These are phyloP conservation scores for Cytospora paraplurivora DNA, from an alignment of 2,329 filamentous ascomycete species.

Conservation along the genomic window DNA sequence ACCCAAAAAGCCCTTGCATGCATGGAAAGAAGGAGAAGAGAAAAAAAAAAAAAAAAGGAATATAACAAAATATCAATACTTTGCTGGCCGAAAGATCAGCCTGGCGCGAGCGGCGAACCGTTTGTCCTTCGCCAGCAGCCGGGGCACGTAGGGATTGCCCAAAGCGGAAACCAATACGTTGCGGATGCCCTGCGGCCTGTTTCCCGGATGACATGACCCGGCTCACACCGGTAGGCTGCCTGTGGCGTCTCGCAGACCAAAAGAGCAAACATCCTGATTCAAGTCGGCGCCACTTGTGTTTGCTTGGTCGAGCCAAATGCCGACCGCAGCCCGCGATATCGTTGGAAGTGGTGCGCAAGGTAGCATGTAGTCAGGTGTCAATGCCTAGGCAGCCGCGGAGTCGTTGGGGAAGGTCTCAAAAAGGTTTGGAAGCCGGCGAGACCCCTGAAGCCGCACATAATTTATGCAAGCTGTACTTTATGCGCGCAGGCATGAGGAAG, in stretches of 20 bases:
- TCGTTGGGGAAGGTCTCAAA: not conserved
- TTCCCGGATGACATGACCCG: not conserved
- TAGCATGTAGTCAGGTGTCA: not conserved
- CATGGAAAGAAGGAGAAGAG: no score
- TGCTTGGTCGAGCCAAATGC: not conserved
- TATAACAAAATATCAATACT: not conserved
- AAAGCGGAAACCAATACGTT: not conserved
- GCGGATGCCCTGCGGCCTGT: not conserved
- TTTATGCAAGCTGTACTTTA: not conserved
- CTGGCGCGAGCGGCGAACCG: no score
- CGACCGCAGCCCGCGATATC: not conserved
- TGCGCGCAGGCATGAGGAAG: not conserved
- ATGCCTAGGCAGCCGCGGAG: not conserved
- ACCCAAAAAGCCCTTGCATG: not conserved
- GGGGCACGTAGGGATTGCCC: not conserved
- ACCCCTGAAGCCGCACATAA: not conserved
- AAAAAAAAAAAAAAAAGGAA: not conserved
- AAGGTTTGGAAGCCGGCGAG: not conserved
- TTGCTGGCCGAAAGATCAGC: not conserved
- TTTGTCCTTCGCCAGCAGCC: not conserved
- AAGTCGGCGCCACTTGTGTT: slow-evolving; percentile 2
- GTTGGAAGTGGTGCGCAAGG: not conserved
- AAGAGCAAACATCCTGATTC: not conserved
- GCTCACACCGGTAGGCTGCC: slow-evolving; percentile 6
- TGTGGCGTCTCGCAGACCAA: not conserved